Percentiles rank a stretch among this genome's conserved stretches.
These are phyloP conservation scores for Coniochaeta sp. DNA, from an alignment of 2,329 filamentous ascomycete genomes.

Conservation along the genomic window DNA sequence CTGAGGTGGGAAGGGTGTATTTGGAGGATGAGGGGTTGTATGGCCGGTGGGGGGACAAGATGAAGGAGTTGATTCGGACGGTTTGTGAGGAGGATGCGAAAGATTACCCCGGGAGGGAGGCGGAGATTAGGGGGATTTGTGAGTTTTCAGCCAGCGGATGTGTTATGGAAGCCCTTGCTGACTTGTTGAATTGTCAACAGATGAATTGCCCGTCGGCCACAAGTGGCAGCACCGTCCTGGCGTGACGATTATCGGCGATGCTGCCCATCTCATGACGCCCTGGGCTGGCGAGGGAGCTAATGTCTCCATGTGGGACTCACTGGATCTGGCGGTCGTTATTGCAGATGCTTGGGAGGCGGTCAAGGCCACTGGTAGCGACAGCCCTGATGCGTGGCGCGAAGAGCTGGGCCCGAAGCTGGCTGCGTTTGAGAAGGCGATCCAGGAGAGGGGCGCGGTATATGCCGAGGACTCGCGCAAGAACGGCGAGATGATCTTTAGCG, in stretches of 20 bases:
- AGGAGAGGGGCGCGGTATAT: slow-evolving; percentile 7
- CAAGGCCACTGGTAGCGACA: background rate
- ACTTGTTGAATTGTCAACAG: no score
- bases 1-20: slow-evolving; percentile 12
- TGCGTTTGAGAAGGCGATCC: slow-evolving; percentile 17
- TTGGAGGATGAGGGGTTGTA: slow-evolving; percentile 16
- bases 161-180: background rate
- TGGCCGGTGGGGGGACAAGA: slow-evolving; percentile 16
- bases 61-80: slow-evolving; percentile 20
- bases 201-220: slow-evolving; percentile 32
- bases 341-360: slow-evolving; percentile 5
- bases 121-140: slow-evolving; percentile 20
- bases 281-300: slow-evolving; percentile 49
- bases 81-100: slow-evolving; percentile 19
- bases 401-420: slow-evolving; percentile 12
- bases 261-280: slow-evolving; percentile 46
- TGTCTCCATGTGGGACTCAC: slow-evolving; percentile 40
- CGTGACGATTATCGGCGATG: slow-evolving; percentile 46
- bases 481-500: slow-evolving; percentile 10
- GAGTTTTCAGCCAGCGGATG: no score
- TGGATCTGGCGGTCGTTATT: slow-evolving; percentile 32
- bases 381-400: slow-evolving; percentile 8
- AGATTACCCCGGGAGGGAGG: slow-evolving; percentile 7
- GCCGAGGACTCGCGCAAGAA: slow-evolving; percentile 9
- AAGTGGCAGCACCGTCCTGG: slow-evolving; percentile 33